Base-by-base conservation (phyloP, 441 rosid species). In the Brassica balearica region DNA sequence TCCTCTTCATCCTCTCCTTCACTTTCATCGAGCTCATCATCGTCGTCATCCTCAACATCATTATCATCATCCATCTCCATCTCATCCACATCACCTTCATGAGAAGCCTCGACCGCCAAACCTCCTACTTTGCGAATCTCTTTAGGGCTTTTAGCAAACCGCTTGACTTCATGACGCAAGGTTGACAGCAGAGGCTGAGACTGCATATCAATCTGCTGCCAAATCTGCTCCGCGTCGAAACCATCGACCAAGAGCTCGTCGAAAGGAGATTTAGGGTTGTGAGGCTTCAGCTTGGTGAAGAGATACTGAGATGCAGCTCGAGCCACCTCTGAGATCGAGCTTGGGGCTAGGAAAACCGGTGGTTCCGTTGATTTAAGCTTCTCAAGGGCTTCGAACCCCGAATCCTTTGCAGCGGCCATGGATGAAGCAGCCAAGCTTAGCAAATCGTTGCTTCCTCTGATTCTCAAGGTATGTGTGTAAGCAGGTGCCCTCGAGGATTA, bases 171-270 rank as follows among this genome's bases (percentile, higher is more conserved):
- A 8, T 92, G 89, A 4, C 87, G 86, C 71, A 91, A 79, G 25
- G 27, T 74, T 4, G 91, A 83, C 32, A 92, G n/a, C 62, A 92
- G 66, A 10, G 95, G 92, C 78, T 86, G 93, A 10, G 96, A 86
- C 25, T 85, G 90, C 72, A 93, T 80, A 79, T 95, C 99, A 58
- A 92, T 90, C 70, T 95, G 99, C 87, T 88, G 97, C 97, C 97
- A 93, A 80, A 95, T 90, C 88, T 95, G 99, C 84, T 93, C 98
- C 2, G 91, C 85, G 25, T 95, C 97, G 71, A 88, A 93, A 1
- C 97, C 98, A 10, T 93, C 93, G 6, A 86, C 76, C 58, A 92
- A 78, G 11, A 95, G 88, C 55, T 86, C 72, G 68, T 93, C 96
- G 60, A 95, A 83, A 3, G 95, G 98, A 10, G 89, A 90, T 73